Base-by-base conservation (phyloP, 768 basidiomycete genomes). In the Hypholoma fasciculare region DNA sequence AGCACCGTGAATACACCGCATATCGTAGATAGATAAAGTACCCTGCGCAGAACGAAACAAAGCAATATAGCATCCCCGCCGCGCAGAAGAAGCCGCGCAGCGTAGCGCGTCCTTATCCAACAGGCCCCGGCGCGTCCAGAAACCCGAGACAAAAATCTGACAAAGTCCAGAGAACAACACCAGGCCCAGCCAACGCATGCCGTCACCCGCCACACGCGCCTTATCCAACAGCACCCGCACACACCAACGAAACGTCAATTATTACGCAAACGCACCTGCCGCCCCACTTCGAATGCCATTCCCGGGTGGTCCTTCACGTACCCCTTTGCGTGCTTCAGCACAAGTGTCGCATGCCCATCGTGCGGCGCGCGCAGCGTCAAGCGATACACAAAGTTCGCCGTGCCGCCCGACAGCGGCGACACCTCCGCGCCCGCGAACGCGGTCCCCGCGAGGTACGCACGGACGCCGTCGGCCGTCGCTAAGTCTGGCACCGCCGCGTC, bases 301-400 rank as follows among this genome's bases (percentile, higher is more conserved):
- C 39, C 39, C 52, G 65, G 49, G 37, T 61, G 58, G 34, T 17
- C 52, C 71, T 77, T 65, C 37, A 72, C 67, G 59, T 78, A 83
- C 26, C 78, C 72, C 49, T 79, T 76, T 9, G 78, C 77, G 69
- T 88, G 83, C 69, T 90, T 89, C 43, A 88, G 62, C 30, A 89
- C 74, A 12, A 85, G 65, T 4, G 84, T 86, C 50, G 66, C 57
- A 4, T 64, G 70, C 0, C 80, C 83, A 38, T 76, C 65, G 56
- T 80, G 72, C 8, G 77, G 74, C 36, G 49, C 60, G 14, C 59
- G 61, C 43, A 87, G 74, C 34, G 67, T 65, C n/a, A 88, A 64
- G 30, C 88, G 79, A 65, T 77, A 89, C n/a, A 77, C 67, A 67
- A 79, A 89, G 69, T 87, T 89, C 30, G 74, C 76, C 19, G 34